Percentiles rank a stretch among this genome's conserved stretches.
phyloP scores from a whole-genome alignment of 1,284 basidiomycete species.

The Jaminaea rosea region DNA sequence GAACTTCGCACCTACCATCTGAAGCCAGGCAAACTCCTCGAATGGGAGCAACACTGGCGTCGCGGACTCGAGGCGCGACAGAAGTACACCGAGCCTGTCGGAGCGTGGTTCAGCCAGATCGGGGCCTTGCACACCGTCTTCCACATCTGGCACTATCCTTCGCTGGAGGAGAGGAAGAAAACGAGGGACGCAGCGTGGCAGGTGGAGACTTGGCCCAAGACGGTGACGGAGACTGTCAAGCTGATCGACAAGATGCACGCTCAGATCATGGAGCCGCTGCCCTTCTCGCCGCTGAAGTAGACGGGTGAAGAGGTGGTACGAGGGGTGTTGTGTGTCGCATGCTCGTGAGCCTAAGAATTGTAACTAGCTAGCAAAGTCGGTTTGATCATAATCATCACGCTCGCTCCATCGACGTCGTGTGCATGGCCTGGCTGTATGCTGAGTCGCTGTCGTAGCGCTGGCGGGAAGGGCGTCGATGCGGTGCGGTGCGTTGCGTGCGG shows the following conservation, averaged over 20 bases:
- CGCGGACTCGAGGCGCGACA: slow-evolving; percentile 40
- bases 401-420: no score
- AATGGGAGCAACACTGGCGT: slow-evolving; percentile 44
- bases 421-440: no score
- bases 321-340: no score
- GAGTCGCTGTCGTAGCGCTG: no score
- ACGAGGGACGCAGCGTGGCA: slow-evolving; percentile 43
- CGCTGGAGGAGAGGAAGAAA: slow-evolving; percentile 39
- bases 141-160: slow-evolving; percentile 43
- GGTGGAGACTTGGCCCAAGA: slow-evolving; percentile 44
- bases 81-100: slow-evolving; percentile 40
- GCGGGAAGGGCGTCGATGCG: no score
- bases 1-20: slow-evolving; percentile 43
- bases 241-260: slow-evolving; percentile 45
- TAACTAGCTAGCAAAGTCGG: no score
- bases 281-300: slow-evolving; percentile 22
- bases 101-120: slow-evolving; percentile 43
- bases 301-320: no score
- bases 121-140: slow-evolving; percentile 42
- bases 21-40: slow-evolving; percentile 34
- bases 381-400: no score
- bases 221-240: slow-evolving; percentile 42
- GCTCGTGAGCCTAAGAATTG: no score
- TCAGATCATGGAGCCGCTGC: slow-evolving; percentile 39
- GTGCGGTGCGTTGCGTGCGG: no score